A percentile compares a stretch with the other conserved stretches of the same genome.
These are phyloP conservation scores for Apiospora arundinis DNA, from an alignment of 2,329 filamentous ascomycete genomes.

Conservation along the genomic window DNA sequence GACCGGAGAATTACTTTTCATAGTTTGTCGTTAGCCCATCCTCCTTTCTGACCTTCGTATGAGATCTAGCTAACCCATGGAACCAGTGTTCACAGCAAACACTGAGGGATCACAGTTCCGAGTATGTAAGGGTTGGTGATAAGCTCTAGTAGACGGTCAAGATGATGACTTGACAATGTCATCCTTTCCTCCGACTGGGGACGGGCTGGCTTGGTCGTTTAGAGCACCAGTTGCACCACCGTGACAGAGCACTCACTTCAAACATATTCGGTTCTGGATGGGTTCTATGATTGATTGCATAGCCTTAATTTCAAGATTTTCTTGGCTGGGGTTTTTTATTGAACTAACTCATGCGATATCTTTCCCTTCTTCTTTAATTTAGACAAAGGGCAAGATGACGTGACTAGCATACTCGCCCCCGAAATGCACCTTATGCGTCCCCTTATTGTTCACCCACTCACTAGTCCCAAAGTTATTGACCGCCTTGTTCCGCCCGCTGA, in stretches of 20 bases:
- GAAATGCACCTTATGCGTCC: constrained; percentile 31
- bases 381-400: constrained; percentile 29
- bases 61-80: too few relatives aligned
- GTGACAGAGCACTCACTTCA: too few relatives aligned
- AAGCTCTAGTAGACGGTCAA: not conserved
- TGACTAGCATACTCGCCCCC: constrained; percentile 32
- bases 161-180: not conserved
- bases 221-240: not conserved
- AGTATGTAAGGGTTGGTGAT: not conserved
- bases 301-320: too few relatives aligned
- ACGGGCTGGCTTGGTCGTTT: not conserved
- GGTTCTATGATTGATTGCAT: too few relatives aligned
- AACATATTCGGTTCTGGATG: too few relatives aligned
- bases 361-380: not conserved
- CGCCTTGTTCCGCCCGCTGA: constrained; percentile 33
- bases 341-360: too few relatives aligned
- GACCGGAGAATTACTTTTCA: too few relatives aligned
- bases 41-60: too few relatives aligned
- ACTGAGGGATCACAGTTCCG: too few relatives aligned
- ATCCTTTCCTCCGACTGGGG: not conserved
- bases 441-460: constrained; percentile 29
- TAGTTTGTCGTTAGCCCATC: too few relatives aligned
- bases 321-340: too few relatives aligned
- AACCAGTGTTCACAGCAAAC: too few relatives aligned
- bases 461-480: constrained; percentile 29